These are phyloP conservation scores for Cymbidium sinense DNA, from an alignment of 106 monocot genomes.

Conservation along the genomic window DNA sequence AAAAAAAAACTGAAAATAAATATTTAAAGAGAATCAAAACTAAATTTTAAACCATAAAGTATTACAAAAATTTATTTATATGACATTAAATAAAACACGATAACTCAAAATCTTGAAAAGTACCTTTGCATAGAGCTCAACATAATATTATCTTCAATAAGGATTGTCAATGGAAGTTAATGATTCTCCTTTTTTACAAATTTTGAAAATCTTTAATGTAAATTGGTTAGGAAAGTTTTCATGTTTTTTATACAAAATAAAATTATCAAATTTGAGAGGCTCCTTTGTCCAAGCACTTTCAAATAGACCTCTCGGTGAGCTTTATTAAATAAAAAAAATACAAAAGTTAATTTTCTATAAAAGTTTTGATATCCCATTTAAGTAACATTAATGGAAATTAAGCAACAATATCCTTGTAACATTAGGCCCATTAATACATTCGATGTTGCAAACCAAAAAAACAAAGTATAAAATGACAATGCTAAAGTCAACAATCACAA, in stretches of 20 bases:
- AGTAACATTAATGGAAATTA: slow-evolving; percentile 44
- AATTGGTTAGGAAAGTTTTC: not conserved
- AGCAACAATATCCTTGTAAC: slow-evolving; percentile 76
- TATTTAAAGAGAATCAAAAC: not conserved
- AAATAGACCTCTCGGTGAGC: slow-evolving; percentile 94
- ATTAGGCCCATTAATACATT: slow-evolving; percentile 72
- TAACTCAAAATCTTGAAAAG: not conserved
- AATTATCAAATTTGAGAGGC: slow-evolving; percentile 94
- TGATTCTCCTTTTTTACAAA: too few species aligned
- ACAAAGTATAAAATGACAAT: slow-evolving; percentile 7
- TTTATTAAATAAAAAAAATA: slow-evolving; percentile 20
- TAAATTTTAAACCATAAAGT: not conserved
- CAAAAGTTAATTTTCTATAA: not conserved
- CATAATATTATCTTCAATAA: slow-evolving; percentile 64
- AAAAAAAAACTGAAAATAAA: not conserved
- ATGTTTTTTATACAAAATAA: slow-evolving; percentile 68
- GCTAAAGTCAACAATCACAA: not conserved
- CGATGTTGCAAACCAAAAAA: slow-evolving; percentile 40
- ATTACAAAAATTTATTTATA: too few species aligned
- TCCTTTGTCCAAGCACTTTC: slow-evolving; percentile 93
- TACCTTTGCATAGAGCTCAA: slow-evolving; percentile 90
- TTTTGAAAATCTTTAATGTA: not conserved
- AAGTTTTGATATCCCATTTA: not conserved
- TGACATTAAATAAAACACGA: not conserved
- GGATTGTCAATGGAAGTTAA: slow-evolving; percentile 97